Percentiles rank a stretch among this genome's conserved stretches.
phyloP scores from a whole-genome alignment of 2,329 filamentous ascomycete species.

The Mariannaea sp. region DNA sequence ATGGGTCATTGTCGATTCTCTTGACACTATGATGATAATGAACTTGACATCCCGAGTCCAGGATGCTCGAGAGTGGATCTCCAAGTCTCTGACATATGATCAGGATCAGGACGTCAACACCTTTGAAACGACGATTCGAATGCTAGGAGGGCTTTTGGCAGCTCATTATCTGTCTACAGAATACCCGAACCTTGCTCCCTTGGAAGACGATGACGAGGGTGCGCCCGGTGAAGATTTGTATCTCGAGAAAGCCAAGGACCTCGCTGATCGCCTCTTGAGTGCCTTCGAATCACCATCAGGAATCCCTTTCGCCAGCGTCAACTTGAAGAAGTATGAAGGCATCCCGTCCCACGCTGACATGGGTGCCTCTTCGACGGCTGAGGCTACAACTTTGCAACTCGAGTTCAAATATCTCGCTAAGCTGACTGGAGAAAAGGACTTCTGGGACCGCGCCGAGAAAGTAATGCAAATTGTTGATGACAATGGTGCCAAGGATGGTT shows the following conservation, averaged over 20 bases:
- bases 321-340: constrained; percentile 76
- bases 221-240: constrained; percentile 86
- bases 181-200: constrained; percentile 78
- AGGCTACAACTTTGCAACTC: constrained; percentile 88
- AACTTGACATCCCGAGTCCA: constrained; percentile 86
- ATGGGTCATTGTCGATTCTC: constrained; percentile 96
- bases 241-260: constrained; percentile 91
- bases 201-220: constrained; percentile 72
- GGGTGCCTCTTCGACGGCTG: constrained; percentile 91
- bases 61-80: constrained; percentile 88
- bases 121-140: constrained; percentile 97
- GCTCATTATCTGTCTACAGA: constrained; percentile 92
- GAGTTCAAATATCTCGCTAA: constrained; percentile 98
- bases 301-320: constrained; percentile 88
- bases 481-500: constrained; percentile 76
- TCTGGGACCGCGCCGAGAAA: constrained; percentile 90
- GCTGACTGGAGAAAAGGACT: constrained; percentile 87
- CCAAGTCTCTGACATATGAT: constrained; percentile 79
- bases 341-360: constrained; percentile 81
- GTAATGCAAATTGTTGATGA: constrained; percentile 91
- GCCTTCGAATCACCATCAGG: constrained; percentile 89
- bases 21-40: constrained; percentile 98
- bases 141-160: constrained; percentile 90
- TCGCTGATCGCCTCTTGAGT: constrained; percentile 83
- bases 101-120: constrained; percentile 96